These are phyloP conservation scores for Colletotrichum coccodes DNA, from an alignment of 2,329 filamentous ascomycete genomes.

Conservation along the genomic window DNA sequence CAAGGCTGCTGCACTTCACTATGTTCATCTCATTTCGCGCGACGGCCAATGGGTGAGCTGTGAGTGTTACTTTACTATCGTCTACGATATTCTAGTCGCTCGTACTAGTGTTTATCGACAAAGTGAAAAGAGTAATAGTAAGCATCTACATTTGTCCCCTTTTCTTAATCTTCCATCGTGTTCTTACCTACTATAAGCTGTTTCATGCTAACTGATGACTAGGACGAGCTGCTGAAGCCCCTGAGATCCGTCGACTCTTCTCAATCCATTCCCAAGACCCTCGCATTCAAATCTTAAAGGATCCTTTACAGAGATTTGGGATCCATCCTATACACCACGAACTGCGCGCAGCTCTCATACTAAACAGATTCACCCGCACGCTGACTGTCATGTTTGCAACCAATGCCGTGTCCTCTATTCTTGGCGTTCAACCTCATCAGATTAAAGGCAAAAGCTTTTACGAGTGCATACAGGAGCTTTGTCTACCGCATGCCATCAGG, in stretches of 20 bases:
- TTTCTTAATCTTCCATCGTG: too few species aligned
- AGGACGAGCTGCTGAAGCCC: slow-evolving; percentile 80
- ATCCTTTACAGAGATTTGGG: slow-evolving; percentile 83
- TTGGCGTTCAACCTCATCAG: slow-evolving; percentile 76
- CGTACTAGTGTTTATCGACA: slow-evolving; percentile 82
- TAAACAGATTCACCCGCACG: slow-evolving; percentile 87
- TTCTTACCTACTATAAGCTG: not conserved
- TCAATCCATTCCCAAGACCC: slow-evolving; percentile 84
- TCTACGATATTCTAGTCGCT: slow-evolving; percentile 87
- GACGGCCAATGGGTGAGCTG: slow-evolving; percentile 80
- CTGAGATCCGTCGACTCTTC: slow-evolving; percentile 81
- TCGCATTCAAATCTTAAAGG: slow-evolving; percentile 89
- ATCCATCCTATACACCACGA: slow-evolving; percentile 74
- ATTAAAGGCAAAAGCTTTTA: slow-evolving; percentile 86
- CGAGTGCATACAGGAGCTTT: slow-evolving; percentile 84
- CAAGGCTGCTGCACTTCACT: slow-evolving; percentile 86
- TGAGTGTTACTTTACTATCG: slow-evolving; percentile 90
- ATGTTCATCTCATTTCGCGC: slow-evolving; percentile 76
- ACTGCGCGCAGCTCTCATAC: slow-evolving; percentile 83
- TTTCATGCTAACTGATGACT: not conserved
- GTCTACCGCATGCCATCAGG: slow-evolving; percentile 78
- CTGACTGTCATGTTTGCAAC: slow-evolving; percentile 90
- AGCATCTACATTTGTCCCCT: too few species aligned
- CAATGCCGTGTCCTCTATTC: slow-evolving; percentile 77
- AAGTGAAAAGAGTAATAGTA: slow-evolving; percentile 80